Evolutionary conservation across 176 grass and related monocot species (phyloP), one percentile per base, ranked within the genome.

Genomic region (Thalia dealbata): DNA sequence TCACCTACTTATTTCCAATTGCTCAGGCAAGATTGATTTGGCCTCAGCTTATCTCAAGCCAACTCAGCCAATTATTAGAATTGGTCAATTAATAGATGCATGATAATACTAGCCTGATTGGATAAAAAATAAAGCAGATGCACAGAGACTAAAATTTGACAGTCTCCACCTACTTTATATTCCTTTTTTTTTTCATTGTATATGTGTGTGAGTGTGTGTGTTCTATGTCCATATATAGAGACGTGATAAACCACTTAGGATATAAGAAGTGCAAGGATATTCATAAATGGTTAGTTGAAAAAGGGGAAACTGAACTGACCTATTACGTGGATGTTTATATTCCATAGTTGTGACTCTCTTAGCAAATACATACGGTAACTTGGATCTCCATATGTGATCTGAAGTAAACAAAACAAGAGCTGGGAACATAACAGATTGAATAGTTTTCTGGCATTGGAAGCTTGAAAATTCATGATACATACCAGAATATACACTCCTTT

Each of bases 321-420:
- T 90, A 97, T 86, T 62, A 92, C 87, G 88, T 97, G 93, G 55
- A 90, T 78, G 19, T 86, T 90, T 79, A 97, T 61, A 10, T 77
- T 88, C 89, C 93, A 97, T 48, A 80, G 66, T 46, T 92, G 73
- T 58, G 90, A 64, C 59, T 87, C 81, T 67, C 65, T 92, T 48
- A 97, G 71, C 81, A 92, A 72, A 82, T 66, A 28, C 71, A 92
- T 78, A 35, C 89, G 80, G 21, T 92, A 97, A 85, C 76, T 92
- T 80, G 93, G 93, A 88, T 97, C 93, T 26, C 93, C 89, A 65
- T 97, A 97, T 23, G 93, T 97, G 60, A 97, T 92, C 93, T 97
- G 79, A 12, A 82, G 24, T 32, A 84, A 61, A 41, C 15, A 74
- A 52, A 48, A 21, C n/a, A 77, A 43, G 30, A 35, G 71, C 61